Percentiles rank a stretch among this genome's conserved stretches.
Conservation (phyloP, 805 yeast species). For the Ogataea methanolica region DNA sequence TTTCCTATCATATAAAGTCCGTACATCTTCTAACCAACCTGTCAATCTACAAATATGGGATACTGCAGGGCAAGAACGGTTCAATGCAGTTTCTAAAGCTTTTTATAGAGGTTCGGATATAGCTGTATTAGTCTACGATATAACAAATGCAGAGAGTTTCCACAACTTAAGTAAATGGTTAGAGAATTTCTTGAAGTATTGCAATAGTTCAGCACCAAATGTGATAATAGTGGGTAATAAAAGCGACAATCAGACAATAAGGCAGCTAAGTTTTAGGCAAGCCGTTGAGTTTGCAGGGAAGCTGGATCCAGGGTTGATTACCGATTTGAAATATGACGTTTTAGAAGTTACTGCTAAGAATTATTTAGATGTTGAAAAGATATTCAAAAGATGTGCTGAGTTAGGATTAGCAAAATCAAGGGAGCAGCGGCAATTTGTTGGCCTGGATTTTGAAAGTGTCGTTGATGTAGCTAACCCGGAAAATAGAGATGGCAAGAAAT, state of each 20-base stretch:
- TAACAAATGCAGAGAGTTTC: slow-evolving; percentile 47
- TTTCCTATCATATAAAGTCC: slow-evolving; percentile 41
- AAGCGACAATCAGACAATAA: slow-evolving; percentile 30
- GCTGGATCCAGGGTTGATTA: slow-evolving; percentile 19
- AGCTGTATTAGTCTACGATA: slow-evolving; percentile 49
- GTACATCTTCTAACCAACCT: slow-evolving; percentile 10
- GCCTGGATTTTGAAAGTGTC: slow-evolving; percentile 22
- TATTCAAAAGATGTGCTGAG: slow-evolving; percentile 26
- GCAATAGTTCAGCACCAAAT: slow-evolving; percentile 43
- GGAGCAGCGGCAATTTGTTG: slow-evolving; percentile 13
- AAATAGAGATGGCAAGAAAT: neutral
- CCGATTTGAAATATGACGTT: slow-evolving; percentile 24
- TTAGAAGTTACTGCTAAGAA: slow-evolving; percentile 26
- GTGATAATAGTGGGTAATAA: slow-evolving; percentile 53
- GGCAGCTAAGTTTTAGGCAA: slow-evolving; percentile 29
- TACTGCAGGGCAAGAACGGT: slow-evolving; percentile 94
- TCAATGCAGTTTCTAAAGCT: slow-evolving; percentile 55
- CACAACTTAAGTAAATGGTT: slow-evolving; percentile 43
- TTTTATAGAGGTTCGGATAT: slow-evolving; percentile 59
- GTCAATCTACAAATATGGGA: slow-evolving; percentile 72
- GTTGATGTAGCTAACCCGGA: slow-evolving; percentile 18
- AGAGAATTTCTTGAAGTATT: slow-evolving; percentile 41
- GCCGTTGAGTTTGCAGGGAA: slow-evolving; percentile 25
- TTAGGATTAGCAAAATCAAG: slow-evolving; percentile 16
- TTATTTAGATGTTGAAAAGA: slow-evolving; percentile 22